These are phyloP conservation scores for Penicillium hesseltinei DNA, from an alignment of 2,329 filamentous ascomycete genomes.

Conservation along the genomic window DNA sequence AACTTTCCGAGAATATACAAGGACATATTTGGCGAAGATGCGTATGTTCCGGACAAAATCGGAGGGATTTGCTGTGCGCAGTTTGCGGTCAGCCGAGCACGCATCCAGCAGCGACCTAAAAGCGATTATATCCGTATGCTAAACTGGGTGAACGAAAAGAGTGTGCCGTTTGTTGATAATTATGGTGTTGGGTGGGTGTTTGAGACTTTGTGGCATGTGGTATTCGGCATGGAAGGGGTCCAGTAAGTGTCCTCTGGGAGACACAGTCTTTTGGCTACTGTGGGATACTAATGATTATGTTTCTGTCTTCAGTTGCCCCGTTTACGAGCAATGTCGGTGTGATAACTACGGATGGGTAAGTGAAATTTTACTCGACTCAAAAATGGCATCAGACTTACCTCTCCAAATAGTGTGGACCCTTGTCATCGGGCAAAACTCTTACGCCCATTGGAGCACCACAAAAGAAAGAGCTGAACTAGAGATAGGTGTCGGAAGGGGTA, in stretches of 20 bases:
- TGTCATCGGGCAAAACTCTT: not conserved
- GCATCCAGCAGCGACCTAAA: slow-evolving; percentile 17
- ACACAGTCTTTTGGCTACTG: too few species aligned
- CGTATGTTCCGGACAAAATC: slow-evolving; percentile 8
- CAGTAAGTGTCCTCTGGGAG: slow-evolving; percentile 12
- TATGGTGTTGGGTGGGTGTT: slow-evolving; percentile 23
- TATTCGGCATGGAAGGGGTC: slow-evolving; percentile 19
- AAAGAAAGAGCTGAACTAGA: not conserved
- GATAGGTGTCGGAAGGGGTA: too few species aligned
- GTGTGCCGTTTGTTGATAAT: slow-evolving; percentile 6
- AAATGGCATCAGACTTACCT: not conserved
- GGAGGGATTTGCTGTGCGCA: slow-evolving; percentile 23
- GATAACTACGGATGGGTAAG: slow-evolving; percentile 9
- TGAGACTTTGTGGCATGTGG: slow-evolving; percentile 27
- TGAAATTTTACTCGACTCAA: not conserved
- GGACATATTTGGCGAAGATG: slow-evolving; percentile 12
- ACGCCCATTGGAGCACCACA: not conserved
- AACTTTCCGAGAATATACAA: slow-evolving; percentile 17
- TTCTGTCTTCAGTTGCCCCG: not conserved
- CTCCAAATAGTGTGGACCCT: not conserved
- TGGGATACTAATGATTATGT: not conserved
- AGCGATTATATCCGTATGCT: slow-evolving; percentile 23
- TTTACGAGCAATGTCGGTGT: slow-evolving; percentile 8
- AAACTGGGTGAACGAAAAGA: slow-evolving; percentile 17
- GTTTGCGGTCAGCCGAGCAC: slow-evolving; percentile 24